Conservation (phyloP, 768 basidiomycete species). For the Mycena alexandri region DNA sequence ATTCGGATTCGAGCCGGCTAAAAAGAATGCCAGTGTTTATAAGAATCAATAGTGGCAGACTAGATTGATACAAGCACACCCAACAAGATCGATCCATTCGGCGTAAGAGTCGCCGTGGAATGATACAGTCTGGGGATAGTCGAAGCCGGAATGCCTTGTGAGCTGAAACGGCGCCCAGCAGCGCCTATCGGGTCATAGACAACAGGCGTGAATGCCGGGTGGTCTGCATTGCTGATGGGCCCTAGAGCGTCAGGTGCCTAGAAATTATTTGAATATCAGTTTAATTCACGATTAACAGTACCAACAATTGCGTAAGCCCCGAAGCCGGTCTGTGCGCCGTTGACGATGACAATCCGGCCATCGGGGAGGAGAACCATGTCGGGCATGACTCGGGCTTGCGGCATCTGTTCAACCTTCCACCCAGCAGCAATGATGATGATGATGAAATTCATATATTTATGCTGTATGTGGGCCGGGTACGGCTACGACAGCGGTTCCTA, state of each 20-base stretch:
- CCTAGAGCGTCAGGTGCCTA: conserved; percentile 14
- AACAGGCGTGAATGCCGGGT: conserved; percentile 54
- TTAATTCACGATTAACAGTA: conserved; percentile 34
- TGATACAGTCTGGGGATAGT: conserved; percentile 72
- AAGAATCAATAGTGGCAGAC: conserved; percentile 1
- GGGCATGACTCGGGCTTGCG: conserved; percentile 48
- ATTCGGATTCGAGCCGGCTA: conserved; percentile 63
- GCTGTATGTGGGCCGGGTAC: too few species aligned
- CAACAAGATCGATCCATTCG: conserved; percentile 56
- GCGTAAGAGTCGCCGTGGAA: conserved; percentile 68
- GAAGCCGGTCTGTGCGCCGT: conserved; percentile 57
- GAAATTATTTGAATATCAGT: conserved; percentile 13
- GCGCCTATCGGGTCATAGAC: conserved; percentile 61
- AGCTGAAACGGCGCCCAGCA: conserved; percentile 60
- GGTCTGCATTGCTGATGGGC: conserved; percentile 44
- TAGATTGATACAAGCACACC: conserved; percentile 3
- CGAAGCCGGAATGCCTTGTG: conserved; percentile 57
- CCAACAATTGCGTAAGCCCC: conserved; percentile 41
- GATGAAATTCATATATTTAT: too few species aligned
- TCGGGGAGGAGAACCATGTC: conserved; percentile 50
- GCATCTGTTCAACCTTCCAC: conserved; percentile 52
- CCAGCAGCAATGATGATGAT: conserved; percentile 50
- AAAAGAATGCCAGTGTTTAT: conserved; percentile 8
- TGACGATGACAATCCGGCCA: conserved; percentile 53
- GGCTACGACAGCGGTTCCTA: too few species aligned